Conservation (phyloP, 2,329 filamentous ascomycete species). For the Nemania sp. region DNA sequence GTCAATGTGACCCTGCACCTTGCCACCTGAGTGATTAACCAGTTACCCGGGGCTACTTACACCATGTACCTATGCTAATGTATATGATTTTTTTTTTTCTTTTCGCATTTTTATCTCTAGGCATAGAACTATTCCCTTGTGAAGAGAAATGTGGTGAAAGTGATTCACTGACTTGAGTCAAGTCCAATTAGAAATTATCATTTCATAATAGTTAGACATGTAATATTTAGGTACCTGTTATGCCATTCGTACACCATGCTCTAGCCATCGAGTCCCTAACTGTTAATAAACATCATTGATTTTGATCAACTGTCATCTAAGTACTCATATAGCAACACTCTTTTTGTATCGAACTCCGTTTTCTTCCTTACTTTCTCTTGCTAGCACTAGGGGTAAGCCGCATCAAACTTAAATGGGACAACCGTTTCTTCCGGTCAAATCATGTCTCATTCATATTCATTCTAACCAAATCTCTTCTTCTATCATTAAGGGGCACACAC, state of each 20-base stretch:
- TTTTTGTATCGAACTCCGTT: too few relatives aligned
- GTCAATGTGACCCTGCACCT: background rate
- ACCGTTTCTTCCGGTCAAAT: background rate
- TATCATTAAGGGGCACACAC: slow-evolving; percentile 8
- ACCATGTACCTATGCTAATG: too few relatives aligned
- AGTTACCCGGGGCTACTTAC: background rate
- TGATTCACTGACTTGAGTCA: background rate
- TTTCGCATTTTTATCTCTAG: background rate
- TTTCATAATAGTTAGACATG: background rate
- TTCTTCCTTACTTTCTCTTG: too few relatives aligned
- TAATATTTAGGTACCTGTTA: background rate
- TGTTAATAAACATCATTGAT: background rate
- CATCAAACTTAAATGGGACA: too few relatives aligned
- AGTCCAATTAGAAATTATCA: background rate
- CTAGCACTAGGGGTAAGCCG: too few relatives aligned
- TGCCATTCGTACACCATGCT: background rate
- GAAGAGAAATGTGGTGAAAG: background rate
- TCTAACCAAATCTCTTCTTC: slow-evolving; percentile 17
- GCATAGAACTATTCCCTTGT: background rate
- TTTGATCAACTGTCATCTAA: too few relatives aligned
- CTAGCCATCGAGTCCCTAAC: background rate
- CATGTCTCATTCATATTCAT: slow-evolving; percentile 18
- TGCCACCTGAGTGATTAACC: background rate
- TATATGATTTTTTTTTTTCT: too few relatives aligned
- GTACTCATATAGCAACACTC: too few relatives aligned